These are phyloP conservation scores for Apiotrichum sp. DNA, from an alignment of 1,284 basidiomycete species.

Conservation along the genomic window DNA sequence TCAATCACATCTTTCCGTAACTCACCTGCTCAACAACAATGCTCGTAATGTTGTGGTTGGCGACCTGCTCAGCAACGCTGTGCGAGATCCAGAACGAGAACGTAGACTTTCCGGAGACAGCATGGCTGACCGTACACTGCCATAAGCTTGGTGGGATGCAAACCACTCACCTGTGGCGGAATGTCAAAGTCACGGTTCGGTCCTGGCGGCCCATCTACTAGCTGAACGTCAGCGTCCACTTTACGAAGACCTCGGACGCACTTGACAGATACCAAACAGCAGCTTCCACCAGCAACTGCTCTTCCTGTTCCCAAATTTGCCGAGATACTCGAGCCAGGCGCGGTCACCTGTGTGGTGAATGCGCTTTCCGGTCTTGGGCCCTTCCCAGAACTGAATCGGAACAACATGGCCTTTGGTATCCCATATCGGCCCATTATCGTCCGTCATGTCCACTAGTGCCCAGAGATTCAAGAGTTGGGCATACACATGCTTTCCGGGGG, in stretches of 20 bases:
- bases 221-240: conserved; percentile 12
- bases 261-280: conserved; percentile 29
- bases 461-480: conserved; percentile 29
- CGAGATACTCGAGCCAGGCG: conserved; percentile 38
- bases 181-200: conserved; percentile 36
- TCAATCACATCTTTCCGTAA: neutral
- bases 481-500: conserved; percentile 38
- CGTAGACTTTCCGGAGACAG: conserved; percentile 13
- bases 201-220: conserved; percentile 34
- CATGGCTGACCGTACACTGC: conserved; percentile 30
- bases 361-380: conserved; percentile 16
- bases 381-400: conserved; percentile 35
- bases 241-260: no score
- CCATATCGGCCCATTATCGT: conserved; percentile 41
- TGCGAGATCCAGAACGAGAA: conserved; percentile 32
- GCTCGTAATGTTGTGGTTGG: conserved; percentile 15
- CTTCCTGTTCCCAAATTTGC: conserved; percentile 37
- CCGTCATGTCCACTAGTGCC: conserved; percentile 38
- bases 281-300: conserved; percentile 39
- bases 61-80: conserved; percentile 9
- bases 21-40: conserved; percentile 38
- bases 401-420: conserved; percentile 37
- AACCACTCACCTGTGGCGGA: conserved; percentile 28
- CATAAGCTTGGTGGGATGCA: conserved; percentile 4
- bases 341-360: conserved; percentile 22